Evolutionary conservation across 345 rosid genomes (phyloP), one percentile per base, ranked within the genome.

Genomic region (Moringa oleifera): DNA sequence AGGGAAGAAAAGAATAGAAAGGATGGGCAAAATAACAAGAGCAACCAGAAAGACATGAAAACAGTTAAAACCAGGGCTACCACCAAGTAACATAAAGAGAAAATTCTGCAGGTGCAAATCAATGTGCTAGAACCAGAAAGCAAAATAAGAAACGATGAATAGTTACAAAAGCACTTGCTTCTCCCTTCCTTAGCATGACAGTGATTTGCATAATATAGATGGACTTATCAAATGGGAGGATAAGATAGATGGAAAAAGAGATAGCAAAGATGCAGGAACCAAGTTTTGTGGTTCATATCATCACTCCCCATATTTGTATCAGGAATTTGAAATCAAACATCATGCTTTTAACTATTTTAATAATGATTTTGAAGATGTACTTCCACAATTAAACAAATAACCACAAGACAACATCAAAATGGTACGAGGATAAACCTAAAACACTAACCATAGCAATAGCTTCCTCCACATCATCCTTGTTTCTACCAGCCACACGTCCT

Each of bases 391-490:
- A 7, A 9, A 41, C 47, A 41, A 41, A 41, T 41, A 41, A 41
- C 33, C 47, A 41, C 47, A 41, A 7, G 47, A 16, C 17, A 41
- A 7, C 47, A 41, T 51, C 31, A 25, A 0, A 25, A 56, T 15
- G 50, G 59, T 11, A 33, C 37, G 11, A 41, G 19, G 51, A 45
- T 11, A 53, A 25, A 25, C 54, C 41, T 36, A 59, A 20, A 57
- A 65, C 54, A 79, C 90, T 62, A 71, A 91, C 98, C 96, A 91
- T 95, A 24, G 88, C 69, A 72, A 91, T 87, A 71, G 99, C 98
- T 68, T 87, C 97, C 79, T 81, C 89, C 49, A 91, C 97, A 63
- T 95, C 97, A 73, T 91, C 99, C 80, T 91, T 91, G 85, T 91
- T 91, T 76, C 84, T 80, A 57, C 96, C 97, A 2, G 84, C 89